A percentile compares a stretch with the other conserved stretches of the same genome.
Conservation (phyloP, 345 rosid genomes). For the Eucalyptus melliodora region DNA sequence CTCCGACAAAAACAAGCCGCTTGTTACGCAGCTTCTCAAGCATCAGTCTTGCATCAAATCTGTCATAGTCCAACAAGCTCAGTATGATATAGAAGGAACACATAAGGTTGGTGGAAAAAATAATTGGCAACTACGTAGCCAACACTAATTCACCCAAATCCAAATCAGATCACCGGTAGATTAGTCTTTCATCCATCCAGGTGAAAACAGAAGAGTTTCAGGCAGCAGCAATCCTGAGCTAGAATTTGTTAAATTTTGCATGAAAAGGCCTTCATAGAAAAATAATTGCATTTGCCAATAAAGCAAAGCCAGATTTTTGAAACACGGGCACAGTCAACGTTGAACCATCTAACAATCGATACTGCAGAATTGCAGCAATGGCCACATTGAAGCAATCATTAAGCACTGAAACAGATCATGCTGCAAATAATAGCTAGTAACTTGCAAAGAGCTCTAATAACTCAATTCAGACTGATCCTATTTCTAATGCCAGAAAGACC, state of each 20-base stretch:
- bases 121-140: background rate
- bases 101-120: background rate
- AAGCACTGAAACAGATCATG: background rate
- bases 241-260: background rate
- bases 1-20: constrained; percentile 81
- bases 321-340: background rate
- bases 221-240: background rate
- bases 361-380: background rate
- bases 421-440: background rate
- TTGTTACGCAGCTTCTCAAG: constrained; percentile 73
- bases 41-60: constrained; percentile 76
- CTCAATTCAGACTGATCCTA: background rate
- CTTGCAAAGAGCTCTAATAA: background rate
- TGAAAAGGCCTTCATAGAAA: background rate
- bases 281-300: background rate
- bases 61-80: constrained; percentile 1
- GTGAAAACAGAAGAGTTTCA: background rate
- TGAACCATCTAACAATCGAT: background rate
- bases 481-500: background rate
- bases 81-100: background rate
- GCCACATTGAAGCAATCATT: background rate
- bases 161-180: background rate
- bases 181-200: background rate
- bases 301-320: background rate
- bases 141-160: background rate